Conservation (phyloP, 129 eudicot genomes). For the Cynara cardunculus region DNA sequence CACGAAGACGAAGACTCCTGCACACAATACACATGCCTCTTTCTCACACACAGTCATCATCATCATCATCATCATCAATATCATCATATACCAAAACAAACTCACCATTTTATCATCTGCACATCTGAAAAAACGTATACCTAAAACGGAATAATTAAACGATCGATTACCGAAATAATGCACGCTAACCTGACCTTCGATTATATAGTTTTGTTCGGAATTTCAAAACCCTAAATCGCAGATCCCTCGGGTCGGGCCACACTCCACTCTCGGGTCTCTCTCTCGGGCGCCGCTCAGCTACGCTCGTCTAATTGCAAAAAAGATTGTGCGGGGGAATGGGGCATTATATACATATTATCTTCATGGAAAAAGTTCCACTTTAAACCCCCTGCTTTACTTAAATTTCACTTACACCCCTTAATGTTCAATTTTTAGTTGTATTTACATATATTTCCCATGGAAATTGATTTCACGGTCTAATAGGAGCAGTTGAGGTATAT, state of each 20-base stretch:
- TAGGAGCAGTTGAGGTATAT: too few relatives aligned
- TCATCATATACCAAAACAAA: conserved; percentile 50
- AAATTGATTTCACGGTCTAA: too few relatives aligned
- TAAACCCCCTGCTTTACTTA: neutral
- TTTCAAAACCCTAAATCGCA: conserved; percentile 34
- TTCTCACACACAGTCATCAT: conserved; percentile 69
- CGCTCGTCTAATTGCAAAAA: conserved; percentile 21
- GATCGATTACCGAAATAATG: conserved; percentile 26
- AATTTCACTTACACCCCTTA: neutral
- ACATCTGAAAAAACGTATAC: conserved; percentile 16
- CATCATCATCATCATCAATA: conserved; percentile 42
- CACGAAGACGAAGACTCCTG: conserved; percentile 66
- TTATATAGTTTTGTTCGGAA: conserved; percentile 7
- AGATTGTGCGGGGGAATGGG: neutral
- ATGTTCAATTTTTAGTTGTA: neutral
- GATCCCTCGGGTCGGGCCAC: conserved; percentile 38
- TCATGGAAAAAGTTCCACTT: neutral
- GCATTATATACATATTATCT: neutral
- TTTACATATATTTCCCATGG: neutral
- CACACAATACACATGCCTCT: conserved; percentile 87
- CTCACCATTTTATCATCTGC: conserved; percentile 37
- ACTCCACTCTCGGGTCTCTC: conserved; percentile 35
- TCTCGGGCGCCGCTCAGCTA: conserved; percentile 39
- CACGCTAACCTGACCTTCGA: conserved; percentile 45
- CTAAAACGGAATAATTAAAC: conserved; percentile 30